Base-by-base conservation (phyloP, 495 filamentous ascomycete species). In the Pyrenula massariospora region DNA sequence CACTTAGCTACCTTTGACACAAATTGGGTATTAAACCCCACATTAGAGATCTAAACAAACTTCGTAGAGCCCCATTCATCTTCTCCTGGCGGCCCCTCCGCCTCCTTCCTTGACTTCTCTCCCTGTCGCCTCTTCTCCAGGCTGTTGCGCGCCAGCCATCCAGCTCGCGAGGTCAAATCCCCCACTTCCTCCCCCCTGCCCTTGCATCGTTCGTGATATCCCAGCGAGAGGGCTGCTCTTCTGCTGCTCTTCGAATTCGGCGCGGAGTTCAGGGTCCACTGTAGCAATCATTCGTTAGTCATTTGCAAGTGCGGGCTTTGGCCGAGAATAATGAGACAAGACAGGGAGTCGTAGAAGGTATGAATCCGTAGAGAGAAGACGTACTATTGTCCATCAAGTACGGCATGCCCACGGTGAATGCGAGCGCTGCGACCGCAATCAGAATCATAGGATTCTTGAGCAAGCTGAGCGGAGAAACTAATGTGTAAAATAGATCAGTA, bases 361-460 rank as follows among this genome's bases (percentile, higher is more conserved):
- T n/a, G n/a, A n/a, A n/a, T n/a, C n/a, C n/a, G n/a, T 31, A 51
- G 25, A 24, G 53, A 56, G 24, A 21, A 57, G 54, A 81, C 91
- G 56, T 82, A 96, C 91, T 95, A 61, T 95, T 96, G 54, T 97
- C 91, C 71, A 97, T 82, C 31, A 98, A 66, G 70, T 96, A 91
- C 10, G 93, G 93, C 83, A 97, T 84, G 24, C 91, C 91, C 53
- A 96, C 72, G 48, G 95, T 90, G 50, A 95, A 69, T 0, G 68
- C 84, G 76, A 96, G 75, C 25, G 84, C 87, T 22, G 92, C 83
- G 21, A 95, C 66, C 12, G 86, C 88, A 70, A 98, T 80, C 50
- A 98, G 72, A 56, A 98, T 95, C 88, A 97, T 97, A 2, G 93
- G 93, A 64, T 86, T 96, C 70, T 88, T 88, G 62, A 97, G 76